Evolutionary conservation across 257 asterid species (phyloP), one percentile per base, ranked within the genome.

Genomic region (Lithospermum erythrorhizon): DNA sequence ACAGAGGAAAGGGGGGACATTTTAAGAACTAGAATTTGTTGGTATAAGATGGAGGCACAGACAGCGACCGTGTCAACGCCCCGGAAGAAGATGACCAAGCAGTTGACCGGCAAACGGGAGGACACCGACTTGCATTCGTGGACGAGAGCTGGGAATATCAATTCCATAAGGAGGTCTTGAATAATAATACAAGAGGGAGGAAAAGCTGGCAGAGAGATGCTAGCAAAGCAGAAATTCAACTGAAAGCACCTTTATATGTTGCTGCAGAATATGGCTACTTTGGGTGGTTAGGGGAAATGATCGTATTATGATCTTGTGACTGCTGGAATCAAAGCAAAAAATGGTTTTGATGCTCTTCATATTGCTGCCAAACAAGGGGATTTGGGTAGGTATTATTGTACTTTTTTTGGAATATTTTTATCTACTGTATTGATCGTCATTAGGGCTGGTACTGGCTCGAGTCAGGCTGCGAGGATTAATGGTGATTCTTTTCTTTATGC

Each of bases 361-460:
- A 79, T 79, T 21, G 82, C 82, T 63, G 85, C 82, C 59, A 79
- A 79, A 71, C 80, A 79, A 76, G 85, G 85, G 51, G 78, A 79
- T 63, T 71, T 79, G 30, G 82, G 85, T 79, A 79, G 9, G 69
- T 29, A 4, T 22, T 58, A 29, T 59, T 35, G 2, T 7, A 6
- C 45, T 35, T 35, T 35, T 35, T 35, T 1, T 2, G 14, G 3
- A n/a, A n/a, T n/a, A n/a, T 27, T 27, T 6, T 35, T 27, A 2
- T 4, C 14, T 37, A 32, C 22, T 57, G 21, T 18, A 10, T 41
- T 41, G 49, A 41, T 41, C 18, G 16, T 41, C 18, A 7, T 11
- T 41, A 11, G 18, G 17, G 49, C 13, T 41, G 49, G 1, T 41
- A 41, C 0, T 13, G 49, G 14, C 18, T 41, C 18, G 49, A 41